Evolutionary conservation across 441 rosid species (phyloP).

Genomic region (Gossypium trilobum): DNA sequence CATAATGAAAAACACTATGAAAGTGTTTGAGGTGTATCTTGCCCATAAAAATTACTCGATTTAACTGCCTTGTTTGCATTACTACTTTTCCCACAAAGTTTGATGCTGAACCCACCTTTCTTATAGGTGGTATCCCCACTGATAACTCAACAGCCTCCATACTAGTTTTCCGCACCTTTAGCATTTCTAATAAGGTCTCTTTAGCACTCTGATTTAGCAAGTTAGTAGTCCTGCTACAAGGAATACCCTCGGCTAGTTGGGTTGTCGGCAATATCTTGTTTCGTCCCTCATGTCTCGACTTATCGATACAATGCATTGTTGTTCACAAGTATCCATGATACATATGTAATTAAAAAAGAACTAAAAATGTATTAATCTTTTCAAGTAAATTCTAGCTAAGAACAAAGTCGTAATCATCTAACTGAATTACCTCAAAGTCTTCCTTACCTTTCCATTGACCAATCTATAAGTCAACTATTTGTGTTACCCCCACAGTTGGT

Average conservation of each 20-base stretch:
- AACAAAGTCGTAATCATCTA: not conserved
- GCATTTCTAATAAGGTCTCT: not conserved
- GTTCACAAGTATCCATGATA: not conserved
- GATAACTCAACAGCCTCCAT: not conserved
- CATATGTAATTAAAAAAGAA: not conserved
- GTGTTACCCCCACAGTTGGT: not conserved
- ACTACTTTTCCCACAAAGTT: not conserved
- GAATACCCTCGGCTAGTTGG: not conserved
- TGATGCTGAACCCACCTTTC: not conserved
- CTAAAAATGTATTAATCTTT: too few species aligned
- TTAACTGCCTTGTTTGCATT: not conserved
- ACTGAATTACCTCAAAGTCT: not conserved
- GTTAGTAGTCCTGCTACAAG: not conserved
- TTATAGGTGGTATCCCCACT: not conserved
- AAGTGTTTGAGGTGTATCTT: too few species aligned
- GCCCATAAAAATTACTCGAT: not conserved
- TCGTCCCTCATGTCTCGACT: not conserved
- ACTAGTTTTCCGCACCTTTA: not conserved
- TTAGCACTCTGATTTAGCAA: not conserved
- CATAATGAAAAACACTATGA: too few species aligned
- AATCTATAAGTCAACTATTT: not conserved
- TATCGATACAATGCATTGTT: too few species aligned
- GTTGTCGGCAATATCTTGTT: not conserved
- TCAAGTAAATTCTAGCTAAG: not conserved
- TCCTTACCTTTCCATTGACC: not conserved